Percentiles rank a stretch among this genome's conserved stretches.
These are phyloP conservation scores for Grammothele lineata DNA, from an alignment of 768 basidiomycete species.

Conservation along the genomic window DNA sequence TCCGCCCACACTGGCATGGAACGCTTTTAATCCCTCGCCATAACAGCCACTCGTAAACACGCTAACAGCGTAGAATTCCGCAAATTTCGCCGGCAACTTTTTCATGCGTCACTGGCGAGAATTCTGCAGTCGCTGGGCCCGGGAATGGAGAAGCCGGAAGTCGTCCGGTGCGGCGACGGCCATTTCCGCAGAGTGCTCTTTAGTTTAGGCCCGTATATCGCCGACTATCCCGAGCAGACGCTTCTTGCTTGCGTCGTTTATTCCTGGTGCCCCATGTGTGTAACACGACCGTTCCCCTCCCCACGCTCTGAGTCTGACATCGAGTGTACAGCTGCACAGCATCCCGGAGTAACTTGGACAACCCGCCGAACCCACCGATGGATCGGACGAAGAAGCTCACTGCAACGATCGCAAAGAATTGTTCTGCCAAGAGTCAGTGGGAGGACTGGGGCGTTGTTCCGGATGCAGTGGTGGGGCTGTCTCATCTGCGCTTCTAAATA, in stretches of 20 bases:
- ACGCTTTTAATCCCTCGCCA: not conserved
- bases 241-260: slow-evolving; percentile 18
- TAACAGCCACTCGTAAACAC: not conserved
- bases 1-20: no score
- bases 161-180: slow-evolving; percentile 21
- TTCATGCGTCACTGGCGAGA: slow-evolving; percentile 3
- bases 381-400: no score
- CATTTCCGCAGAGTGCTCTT: slow-evolving; percentile 26
- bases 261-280: slow-evolving; percentile 20
- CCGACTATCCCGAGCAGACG: slow-evolving; percentile 30
- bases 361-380: no score
- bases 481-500: no score
- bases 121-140: slow-evolving; percentile 12
- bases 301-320: no score
- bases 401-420: no score
- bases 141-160: slow-evolving; percentile 14
- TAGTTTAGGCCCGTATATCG: slow-evolving; percentile 27
- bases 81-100: slow-evolving; percentile 13
- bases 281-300: no score
- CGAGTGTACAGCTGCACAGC: slow-evolving; percentile 10
- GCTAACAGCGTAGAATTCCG: not conserved
- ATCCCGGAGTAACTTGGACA: slow-evolving; percentile 3
- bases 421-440: no score
- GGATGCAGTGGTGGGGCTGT: no score
- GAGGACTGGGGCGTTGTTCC: no score